Evolutionary conservation across 306 rosid genomes (phyloP).

Genomic region (Quercus glauca): DNA sequence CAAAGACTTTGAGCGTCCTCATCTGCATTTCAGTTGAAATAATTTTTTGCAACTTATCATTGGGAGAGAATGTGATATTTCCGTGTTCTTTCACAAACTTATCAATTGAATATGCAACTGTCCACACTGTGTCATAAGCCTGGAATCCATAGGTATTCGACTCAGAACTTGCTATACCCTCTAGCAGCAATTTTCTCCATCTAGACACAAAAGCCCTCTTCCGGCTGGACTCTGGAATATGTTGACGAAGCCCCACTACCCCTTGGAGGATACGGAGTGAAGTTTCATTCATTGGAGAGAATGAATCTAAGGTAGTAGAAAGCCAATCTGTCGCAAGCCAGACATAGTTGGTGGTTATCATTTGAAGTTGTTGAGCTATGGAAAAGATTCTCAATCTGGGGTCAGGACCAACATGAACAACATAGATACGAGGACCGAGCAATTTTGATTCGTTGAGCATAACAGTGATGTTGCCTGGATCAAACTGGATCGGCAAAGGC

Average conservation of each 20-base stretch:
- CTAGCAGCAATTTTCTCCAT: conserved; percentile 53
- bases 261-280: conserved; percentile 59
- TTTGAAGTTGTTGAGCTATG: conserved; percentile 62
- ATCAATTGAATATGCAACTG: conserved; percentile 66
- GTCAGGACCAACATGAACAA: conserved; percentile 78
- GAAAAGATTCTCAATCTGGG: conserved; percentile 63
- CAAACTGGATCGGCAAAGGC: conserved; percentile 53
- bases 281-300: conserved; percentile 35
- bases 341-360: conserved; percentile 68
- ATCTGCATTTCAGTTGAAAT: conserved; percentile 45
- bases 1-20: conserved; percentile 64
- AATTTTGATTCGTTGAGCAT: conserved; percentile 63
- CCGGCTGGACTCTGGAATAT: conserved; percentile 55
- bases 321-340: conserved; percentile 97
- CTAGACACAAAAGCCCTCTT: conserved; percentile 50
- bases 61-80: conserved; percentile 53
- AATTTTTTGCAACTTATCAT: conserved; percentile 24
- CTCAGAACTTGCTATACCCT: conserved; percentile 39
- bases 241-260: conserved; percentile 76
- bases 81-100: conserved; percentile 38
- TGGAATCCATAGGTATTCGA: conserved; percentile 62
- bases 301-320: conserved; percentile 68
- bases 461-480: conserved; percentile 39
- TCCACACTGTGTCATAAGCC: conserved; percentile 87
- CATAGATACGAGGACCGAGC: conserved; percentile 75